Base-by-base conservation (phyloP, 106 monocot genomes). In the Alisma plantagoaquatica region DNA sequence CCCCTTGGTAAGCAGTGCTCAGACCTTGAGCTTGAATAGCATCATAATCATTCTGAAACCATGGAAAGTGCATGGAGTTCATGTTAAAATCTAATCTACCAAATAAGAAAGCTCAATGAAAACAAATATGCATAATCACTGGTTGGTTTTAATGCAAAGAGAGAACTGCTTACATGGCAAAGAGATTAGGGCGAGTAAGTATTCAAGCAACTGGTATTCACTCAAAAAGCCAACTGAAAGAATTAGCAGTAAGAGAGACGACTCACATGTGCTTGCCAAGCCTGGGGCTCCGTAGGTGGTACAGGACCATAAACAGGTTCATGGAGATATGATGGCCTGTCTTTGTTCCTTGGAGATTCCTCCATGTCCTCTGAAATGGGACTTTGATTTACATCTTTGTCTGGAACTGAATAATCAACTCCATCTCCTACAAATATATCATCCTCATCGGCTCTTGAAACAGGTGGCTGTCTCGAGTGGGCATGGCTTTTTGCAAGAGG, bases 351-450 rank as follows among this genome's bases (percentile, higher is more conserved):
- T 33, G 91, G 84, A 32, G 77, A 84, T 45, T 81, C 81, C 53
- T 77, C 80, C 75, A 84, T 84, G 66, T 91, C 91, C 25, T 77
- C 80, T 17, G 77, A 71, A 31, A 84, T 21, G 31, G 84, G 84
- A 58, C 91, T 91, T 29, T 65, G 68, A 46, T 69, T 77, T 60
- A 56, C 64, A 51, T 77, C 84, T 41, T 80, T 77, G 30, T 19
- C 65, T 31, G 91, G 91, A 63, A 91, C 43, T 12, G 60, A 31
- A 60, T 81, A 91, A 4, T 81, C 77, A 41, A 84, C 55, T 22
- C 91, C 91, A 44, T 77, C 72, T 38, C 91, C 84, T 25, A 91
- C 41, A 84, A 91, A 91, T 48, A 91, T 91, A 38, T 84, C 84
- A 8, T 91, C 84, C 9, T 70, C 84, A 29, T 62, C 77, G 53